phyloP scores from a whole-genome alignment of 2,329 filamentous ascomycete species.

The Huntiella abstrusa region DNA sequence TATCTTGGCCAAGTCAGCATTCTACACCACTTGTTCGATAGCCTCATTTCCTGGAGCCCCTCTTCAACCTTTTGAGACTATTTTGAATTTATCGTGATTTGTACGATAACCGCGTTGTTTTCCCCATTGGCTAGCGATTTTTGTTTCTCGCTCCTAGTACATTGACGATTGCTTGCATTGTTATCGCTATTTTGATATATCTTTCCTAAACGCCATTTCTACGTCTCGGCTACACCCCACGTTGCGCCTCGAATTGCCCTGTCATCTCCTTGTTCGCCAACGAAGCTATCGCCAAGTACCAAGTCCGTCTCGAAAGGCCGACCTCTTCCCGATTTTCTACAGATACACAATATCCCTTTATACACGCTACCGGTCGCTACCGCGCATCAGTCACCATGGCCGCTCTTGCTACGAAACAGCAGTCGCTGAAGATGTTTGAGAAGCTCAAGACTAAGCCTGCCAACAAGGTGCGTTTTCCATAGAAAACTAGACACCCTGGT shows the following conservation, averaged over 20 bases:
- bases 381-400: slow-evolving; percentile 25
- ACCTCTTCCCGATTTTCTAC: background rate
- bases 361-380: background rate
- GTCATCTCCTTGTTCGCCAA: too few relatives aligned
- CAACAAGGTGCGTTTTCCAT: slow-evolving; percentile 54
- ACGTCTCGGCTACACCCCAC: too few relatives aligned
- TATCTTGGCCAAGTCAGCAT: too few relatives aligned
- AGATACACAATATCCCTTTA: background rate
- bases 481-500: too few relatives aligned
- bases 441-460: slow-evolving; percentile 87
- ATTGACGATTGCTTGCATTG: too few relatives aligned
- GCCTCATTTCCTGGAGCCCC: background rate
- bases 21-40: background rate
- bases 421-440: slow-evolving; percentile 95
- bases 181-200: too few relatives aligned
- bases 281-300: background rate
- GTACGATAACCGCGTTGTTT: too few relatives aligned
- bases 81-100: too few relatives aligned
- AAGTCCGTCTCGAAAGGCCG: slow-evolving; percentile 6
- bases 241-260: too few relatives aligned
- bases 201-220: too few relatives aligned
- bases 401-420: slow-evolving; percentile 66
- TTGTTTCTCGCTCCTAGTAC: too few relatives aligned
- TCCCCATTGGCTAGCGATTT: too few relatives aligned
- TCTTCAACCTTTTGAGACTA: background rate